phyloP scores from a whole-genome alignment of 2,329 filamentous ascomycete genomes.

The Pseudogymnoascus sp. region DNA sequence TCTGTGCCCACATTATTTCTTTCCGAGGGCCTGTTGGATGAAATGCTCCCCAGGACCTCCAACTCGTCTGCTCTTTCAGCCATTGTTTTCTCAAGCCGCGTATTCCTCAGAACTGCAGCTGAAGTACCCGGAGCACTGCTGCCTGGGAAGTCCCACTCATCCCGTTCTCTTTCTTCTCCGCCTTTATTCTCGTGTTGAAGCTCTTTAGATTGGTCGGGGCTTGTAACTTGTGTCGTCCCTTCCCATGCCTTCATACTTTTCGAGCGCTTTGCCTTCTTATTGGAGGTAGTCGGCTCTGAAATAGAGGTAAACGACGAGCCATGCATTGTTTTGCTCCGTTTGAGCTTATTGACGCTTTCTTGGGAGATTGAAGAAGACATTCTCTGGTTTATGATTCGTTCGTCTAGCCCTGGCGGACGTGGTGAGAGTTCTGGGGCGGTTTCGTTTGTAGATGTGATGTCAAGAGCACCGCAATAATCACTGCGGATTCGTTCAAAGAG shows the following conservation, averaged over 20 bases:
- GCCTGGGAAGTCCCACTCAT: constrained; percentile 12
- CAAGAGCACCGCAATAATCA: background rate
- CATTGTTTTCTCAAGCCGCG: background rate
- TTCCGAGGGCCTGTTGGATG: background rate
- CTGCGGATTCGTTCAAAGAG: constrained; percentile 11
- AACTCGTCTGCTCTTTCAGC: background rate
- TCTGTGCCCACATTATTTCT: background rate
- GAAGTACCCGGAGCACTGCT: constrained; percentile 8
- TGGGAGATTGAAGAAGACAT: constrained; percentile 8
- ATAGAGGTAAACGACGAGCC: constrained; percentile 5
- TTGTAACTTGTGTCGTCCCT: constrained; percentile 7
- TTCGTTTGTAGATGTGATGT: background rate
- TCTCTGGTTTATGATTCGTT: constrained; percentile 7
- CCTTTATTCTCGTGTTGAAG: background rate
- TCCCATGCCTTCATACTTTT: constrained; percentile 8
- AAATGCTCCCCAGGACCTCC: background rate
- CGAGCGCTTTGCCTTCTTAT: constrained; percentile 1
- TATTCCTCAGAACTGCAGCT: background rate
- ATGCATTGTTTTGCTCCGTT: constrained; percentile 9
- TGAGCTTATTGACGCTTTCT: background rate
- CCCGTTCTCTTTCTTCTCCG: background rate
- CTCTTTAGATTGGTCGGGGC: background rate
- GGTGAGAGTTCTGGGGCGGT: background rate
- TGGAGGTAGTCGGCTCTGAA: background rate
- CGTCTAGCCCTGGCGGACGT: background rate